Base-by-base conservation (phyloP, 768 basidiomycete species). In the Boletus pseudopeckii region DNA sequence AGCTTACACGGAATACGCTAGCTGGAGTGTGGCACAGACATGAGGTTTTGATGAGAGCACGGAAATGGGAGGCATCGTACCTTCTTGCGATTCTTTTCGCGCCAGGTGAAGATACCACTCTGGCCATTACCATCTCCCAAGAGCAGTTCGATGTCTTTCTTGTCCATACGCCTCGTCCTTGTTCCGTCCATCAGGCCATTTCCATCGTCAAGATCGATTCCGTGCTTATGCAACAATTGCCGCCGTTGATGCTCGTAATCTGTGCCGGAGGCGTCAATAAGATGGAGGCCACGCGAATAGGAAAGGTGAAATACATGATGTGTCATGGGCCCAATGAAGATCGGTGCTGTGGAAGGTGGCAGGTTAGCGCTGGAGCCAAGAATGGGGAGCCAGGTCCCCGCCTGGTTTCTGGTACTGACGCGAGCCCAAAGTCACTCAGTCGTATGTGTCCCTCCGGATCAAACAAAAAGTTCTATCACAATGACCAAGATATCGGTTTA, bases 251-350 rank as follows among this genome's bases (percentile, higher is more conserved):
- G 90, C 64, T 98, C 94, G 71, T 93, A 98, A 77, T 98, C 90
- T 92, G 56, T 41, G 34, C 43, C 30, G 30, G 38, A 48, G 53
- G 56, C 26, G 52, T 70, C 51, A 68, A 59, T 50, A 9, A 41
- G 26, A 47, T 24, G 20, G 40, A 30, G 45, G 20, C 50, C 48
- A 42, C 48, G 51, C 20, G 41, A 45, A 54, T 17, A 52, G 49
- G 43, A 56, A 41, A 18, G 43, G 36, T 7, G 45, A 55, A 72
- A 60, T 58, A 92, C 91, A 95, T 52, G 87, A 87, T 26, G 92
- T 94, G 72, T 98, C 94, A 72, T 98, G 94, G 20, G 92, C 91
- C 95, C 95, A 97, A 72, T 96, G 95, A 54, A 93, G 79, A 77
- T 94, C 89, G 53, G 92, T 90, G 50, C 90, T 92, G 68, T 63